These are phyloP conservation scores for Phtheirospermum japonicum DNA, from an alignment of 257 asterid species.

Conservation along the genomic window DNA sequence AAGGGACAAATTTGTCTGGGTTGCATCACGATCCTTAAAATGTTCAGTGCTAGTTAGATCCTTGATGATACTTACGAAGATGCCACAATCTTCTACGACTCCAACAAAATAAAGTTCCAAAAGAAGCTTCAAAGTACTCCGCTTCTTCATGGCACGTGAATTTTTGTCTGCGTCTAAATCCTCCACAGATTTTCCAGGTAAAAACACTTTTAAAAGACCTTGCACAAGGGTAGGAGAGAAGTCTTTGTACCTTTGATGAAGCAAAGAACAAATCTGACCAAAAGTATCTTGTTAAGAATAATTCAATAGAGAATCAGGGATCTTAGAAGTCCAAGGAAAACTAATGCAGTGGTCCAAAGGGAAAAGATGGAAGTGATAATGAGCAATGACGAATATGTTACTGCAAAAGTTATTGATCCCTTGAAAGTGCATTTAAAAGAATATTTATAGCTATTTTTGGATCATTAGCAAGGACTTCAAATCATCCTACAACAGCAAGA, in stretches of 20 bases:
- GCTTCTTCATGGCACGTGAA: constrained; percentile 91
- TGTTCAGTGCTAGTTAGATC: constrained; percentile 85
- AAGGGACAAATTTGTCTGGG: constrained; percentile 93
- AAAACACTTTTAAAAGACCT: constrained; percentile 82
- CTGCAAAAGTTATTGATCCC: constrained; percentile 1
- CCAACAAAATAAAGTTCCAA: constrained; percentile 97
- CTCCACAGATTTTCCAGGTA: constrained; percentile 76
- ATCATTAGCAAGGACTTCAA: constrained; percentile 14
- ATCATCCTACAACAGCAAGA: constrained; percentile 5
- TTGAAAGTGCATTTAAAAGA: not conserved
- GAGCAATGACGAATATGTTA: constrained; percentile 1
- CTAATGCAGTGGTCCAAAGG: constrained; percentile 14
- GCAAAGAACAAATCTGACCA: constrained; percentile 91
- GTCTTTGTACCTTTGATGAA: constrained; percentile 95
- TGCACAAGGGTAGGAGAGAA: constrained; percentile 91
- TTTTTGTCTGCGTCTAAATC: constrained; percentile 80
- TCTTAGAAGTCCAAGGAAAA: not conserved
- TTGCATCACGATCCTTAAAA: constrained; percentile 94
- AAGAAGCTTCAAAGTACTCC: constrained; percentile 93
- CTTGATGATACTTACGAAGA: constrained; percentile 72
- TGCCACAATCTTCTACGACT: constrained; percentile 74
- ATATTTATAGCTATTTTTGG: constrained; percentile 3
- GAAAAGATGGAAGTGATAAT: constrained; percentile 4
- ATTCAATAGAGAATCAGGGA: not conserved
- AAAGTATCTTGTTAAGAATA: constrained; percentile 23